These are phyloP conservation scores for Hymenoscyphus repandus DNA, from an alignment of 2,329 filamentous ascomycete species.

Conservation along the genomic window DNA sequence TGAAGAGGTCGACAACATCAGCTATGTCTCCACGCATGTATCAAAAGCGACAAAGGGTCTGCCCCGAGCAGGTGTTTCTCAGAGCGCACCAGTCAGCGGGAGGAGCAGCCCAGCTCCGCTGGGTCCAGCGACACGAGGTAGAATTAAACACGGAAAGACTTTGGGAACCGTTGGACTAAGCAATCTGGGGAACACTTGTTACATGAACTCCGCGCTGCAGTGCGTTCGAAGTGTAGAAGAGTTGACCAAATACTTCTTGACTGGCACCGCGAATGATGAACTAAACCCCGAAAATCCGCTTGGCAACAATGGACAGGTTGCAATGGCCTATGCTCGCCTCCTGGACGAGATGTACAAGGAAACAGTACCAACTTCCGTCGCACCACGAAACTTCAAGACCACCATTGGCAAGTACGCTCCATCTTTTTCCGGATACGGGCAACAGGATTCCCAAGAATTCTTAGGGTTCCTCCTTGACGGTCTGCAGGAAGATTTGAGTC, in stretches of 20 bases:
- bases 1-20: conserved; percentile 59
- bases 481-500: conserved; percentile 89
- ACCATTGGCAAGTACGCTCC: conserved; percentile 76
- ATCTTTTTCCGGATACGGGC: conserved; percentile 87
- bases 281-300: conserved; percentile 83
- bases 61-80: conserved; percentile 16
- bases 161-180: conserved; percentile 76
- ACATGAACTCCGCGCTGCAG: conserved; percentile 97
- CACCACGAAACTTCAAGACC: conserved; percentile 76
- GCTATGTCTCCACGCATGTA: conserved; percentile 49
- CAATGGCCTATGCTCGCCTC: conserved; percentile 74
- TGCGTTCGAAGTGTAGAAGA: conserved; percentile 93
- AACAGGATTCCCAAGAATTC: conserved; percentile 97
- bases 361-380: conserved; percentile 59
- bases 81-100: conserved; percentile 50
- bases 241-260: conserved; percentile 84
- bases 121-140: conserved; percentile 63
- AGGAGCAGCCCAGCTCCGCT: conserved; percentile 62
- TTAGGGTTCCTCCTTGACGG: conserved; percentile 91
- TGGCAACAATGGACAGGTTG: conserved; percentile 79
- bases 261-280: conserved; percentile 68
- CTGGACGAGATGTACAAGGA: conserved; percentile 75
- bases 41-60: conserved; percentile 17
- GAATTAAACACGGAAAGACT: conserved; percentile 62
- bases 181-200: conserved; percentile 96